Percentiles rank a stretch among this genome's conserved stretches.
phyloP scores from a whole-genome alignment of 768 basidiomycete genomes.

The Tulasnella sp. region DNA sequence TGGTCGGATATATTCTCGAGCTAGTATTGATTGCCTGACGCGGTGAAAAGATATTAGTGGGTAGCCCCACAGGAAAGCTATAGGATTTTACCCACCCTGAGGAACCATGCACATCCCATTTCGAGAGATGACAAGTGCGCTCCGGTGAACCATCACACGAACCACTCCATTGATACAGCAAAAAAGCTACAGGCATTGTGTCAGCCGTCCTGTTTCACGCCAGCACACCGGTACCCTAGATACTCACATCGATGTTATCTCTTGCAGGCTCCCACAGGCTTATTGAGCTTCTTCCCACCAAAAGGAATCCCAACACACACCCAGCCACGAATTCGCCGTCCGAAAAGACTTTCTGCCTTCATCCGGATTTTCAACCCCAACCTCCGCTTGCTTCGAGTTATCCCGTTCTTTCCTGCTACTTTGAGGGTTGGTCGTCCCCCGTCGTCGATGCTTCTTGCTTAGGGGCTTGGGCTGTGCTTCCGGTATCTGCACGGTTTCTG shows the following conservation, averaged over 20 bases:
- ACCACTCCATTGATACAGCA: constrained; percentile 85
- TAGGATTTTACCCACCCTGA: constrained; percentile 48
- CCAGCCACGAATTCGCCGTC: constrained; percentile 89
- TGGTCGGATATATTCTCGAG: constrained; percentile 81
- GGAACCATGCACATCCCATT: constrained; percentile 89
- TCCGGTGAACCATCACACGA: constrained; percentile 73
- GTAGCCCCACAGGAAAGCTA: neutral
- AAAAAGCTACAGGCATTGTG: constrained; percentile 44
- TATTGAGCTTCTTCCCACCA: constrained; percentile 71
- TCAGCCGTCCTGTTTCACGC: neutral
- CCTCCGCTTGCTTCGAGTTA: constrained; percentile 17
- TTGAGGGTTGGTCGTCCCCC: constrained; percentile 34
- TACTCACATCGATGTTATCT: constrained; percentile 85
- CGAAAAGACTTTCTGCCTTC: constrained; percentile 87
- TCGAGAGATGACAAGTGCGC: constrained; percentile 64
- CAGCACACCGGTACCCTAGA: neutral
- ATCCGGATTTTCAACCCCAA: constrained; percentile 30
- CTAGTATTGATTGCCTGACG: constrained; percentile 76
- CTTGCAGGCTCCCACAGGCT: constrained; percentile 81
- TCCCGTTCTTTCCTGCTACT: constrained; percentile 32
- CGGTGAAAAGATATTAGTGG: neutral
- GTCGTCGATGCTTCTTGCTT: constrained; percentile 34
- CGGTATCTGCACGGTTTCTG: constrained; percentile 38
- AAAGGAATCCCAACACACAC: constrained; percentile 79
- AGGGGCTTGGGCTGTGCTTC: constrained; percentile 46